Conservation (phyloP, 2,329 filamentous ascomycete genomes). For the Colletotrichum acutatum region DNA sequence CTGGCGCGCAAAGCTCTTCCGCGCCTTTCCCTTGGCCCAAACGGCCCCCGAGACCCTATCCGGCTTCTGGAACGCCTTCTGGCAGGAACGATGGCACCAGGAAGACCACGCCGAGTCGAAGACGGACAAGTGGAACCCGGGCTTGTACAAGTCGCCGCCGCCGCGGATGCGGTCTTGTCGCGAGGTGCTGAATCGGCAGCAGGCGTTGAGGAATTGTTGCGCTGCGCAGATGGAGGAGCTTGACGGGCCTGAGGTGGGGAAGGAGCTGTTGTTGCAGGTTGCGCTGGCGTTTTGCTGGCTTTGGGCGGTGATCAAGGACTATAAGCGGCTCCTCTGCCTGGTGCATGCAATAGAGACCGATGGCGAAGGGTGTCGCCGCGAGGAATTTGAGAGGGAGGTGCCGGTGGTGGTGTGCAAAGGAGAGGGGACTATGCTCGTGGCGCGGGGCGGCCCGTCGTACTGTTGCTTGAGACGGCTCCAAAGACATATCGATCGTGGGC, state of each 20-base stretch:
- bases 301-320: slow-evolving; percentile 17
- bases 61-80: slow-evolving; percentile 13
- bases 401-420: slow-evolving; percentile 14
- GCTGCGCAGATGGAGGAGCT: slow-evolving; percentile 8
- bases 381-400: not conserved
- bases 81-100: slow-evolving; percentile 24
- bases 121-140: slow-evolving; percentile 11
- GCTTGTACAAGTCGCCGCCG: slow-evolving; percentile 3
- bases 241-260: slow-evolving; percentile 14
- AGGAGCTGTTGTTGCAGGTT: slow-evolving; percentile 24
- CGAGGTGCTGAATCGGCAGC: slow-evolving; percentile 35
- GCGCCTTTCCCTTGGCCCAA: not conserved
- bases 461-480: slow-evolving; percentile 20
- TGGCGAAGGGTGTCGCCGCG: not conserved
- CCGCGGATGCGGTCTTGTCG: slow-evolving; percentile 31
- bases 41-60: not conserved
- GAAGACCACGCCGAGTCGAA: slow-evolving; percentile 14
- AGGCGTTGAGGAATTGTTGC: slow-evolving; percentile 31
- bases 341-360: slow-evolving; percentile 10
- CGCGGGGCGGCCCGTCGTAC: not conserved
- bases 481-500: slow-evolving; percentile 20
- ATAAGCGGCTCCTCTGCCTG: slow-evolving; percentile 15
- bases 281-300: slow-evolving; percentile 28
- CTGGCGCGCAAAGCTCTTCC: slow-evolving; percentile 10
- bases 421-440: slow-evolving; percentile 19